phyloP scores from a whole-genome alignment of 2,329 filamentous ascomycete genomes.

The Exophiala xenobiotica region DNA sequence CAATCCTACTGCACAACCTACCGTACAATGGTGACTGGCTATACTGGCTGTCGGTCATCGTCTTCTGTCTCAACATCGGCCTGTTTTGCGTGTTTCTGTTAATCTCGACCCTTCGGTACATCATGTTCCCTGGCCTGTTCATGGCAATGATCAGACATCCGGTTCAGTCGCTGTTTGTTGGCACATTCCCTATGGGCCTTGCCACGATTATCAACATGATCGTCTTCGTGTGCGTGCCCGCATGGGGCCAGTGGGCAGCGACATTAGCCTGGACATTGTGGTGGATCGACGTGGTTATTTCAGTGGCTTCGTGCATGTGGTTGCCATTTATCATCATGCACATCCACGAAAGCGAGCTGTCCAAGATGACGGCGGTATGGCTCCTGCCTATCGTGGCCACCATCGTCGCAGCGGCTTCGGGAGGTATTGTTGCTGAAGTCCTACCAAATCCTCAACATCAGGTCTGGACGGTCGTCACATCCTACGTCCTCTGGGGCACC shows the following conservation, averaged over 20 bases:
- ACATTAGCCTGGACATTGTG: conserved; percentile 50
- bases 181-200: conserved; percentile 64
- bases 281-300: conserved; percentile 50
- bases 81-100: conserved; percentile 57
- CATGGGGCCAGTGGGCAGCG: conserved; percentile 56
- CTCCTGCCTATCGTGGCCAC: conserved; percentile 66
- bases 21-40: conserved; percentile 61
- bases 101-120: conserved; percentile 60
- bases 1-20: conserved; percentile 61
- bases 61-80: conserved; percentile 60
- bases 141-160: conserved; percentile 63
- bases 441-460: conserved; percentile 55
- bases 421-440: conserved; percentile 63
- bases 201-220: conserved; percentile 65
- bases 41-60: conserved; percentile 50
- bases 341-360: conserved; percentile 41
- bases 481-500: conserved; percentile 68
- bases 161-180: conserved; percentile 63
- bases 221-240: conserved; percentile 55
- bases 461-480: conserved; percentile 61
- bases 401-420: conserved; percentile 64
- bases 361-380: conserved; percentile 63
- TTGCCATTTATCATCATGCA: conserved; percentile 51
- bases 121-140: conserved; percentile 63
- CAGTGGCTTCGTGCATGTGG: conserved; percentile 40